Base-by-base conservation (phyloP, 2,329 filamentous ascomycete species). In the Bipolaris oryzae region DNA sequence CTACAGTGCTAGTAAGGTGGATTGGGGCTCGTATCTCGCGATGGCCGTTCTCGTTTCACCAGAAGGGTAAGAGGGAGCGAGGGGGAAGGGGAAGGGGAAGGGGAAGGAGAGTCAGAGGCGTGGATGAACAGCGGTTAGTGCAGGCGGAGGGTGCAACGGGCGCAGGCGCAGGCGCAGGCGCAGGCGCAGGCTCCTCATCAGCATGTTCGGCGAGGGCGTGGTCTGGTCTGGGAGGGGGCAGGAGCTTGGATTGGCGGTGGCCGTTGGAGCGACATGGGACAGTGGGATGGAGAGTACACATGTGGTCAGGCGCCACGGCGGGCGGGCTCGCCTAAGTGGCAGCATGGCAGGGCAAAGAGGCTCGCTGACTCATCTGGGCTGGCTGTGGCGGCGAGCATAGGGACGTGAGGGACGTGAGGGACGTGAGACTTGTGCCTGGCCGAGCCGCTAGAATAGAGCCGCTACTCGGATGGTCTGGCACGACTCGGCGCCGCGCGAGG, bases 361-460 rank as follows among this genome's bases (percentile, higher is more conserved):
- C 34, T 37, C 34, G 45, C 45, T 47, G 33, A 47, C 15, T 47
- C 45, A 47, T 37, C 45, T n/a, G 13, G 31, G 59, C 43, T 51
- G 46, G 44, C 35, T 28, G 53, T 51, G 28, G 43, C 61, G 43
- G 54, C 50, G 49, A 37, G 23, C 21, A 23, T n/a, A n/a, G n/a
- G n/a, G n/a, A n/a, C n/a, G n/a, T n/a, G n/a, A n/a, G n/a, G n/a
- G n/a, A n/a, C n/a, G n/a, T n/a, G 21, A 39, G 34, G 46, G 13
- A 35, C 15, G 34, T 38, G 34, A 18, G 16, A 37, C 10, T 21
- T 10, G 35, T 38, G 5, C 16, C 34, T 28, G 34, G 46, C 54
- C 58, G 54, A 44, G 33, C 10, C 15, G 48, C 47, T 41, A 46
- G 53, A 55, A 55, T 52, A 57, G 49, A 53, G 49, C 54, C 18